Evolutionary conservation across 2,329 filamentous ascomycete genomes (phyloP), one percentile per base, ranked within the genome.

Genomic region (Aureobasidium sp.): DNA sequence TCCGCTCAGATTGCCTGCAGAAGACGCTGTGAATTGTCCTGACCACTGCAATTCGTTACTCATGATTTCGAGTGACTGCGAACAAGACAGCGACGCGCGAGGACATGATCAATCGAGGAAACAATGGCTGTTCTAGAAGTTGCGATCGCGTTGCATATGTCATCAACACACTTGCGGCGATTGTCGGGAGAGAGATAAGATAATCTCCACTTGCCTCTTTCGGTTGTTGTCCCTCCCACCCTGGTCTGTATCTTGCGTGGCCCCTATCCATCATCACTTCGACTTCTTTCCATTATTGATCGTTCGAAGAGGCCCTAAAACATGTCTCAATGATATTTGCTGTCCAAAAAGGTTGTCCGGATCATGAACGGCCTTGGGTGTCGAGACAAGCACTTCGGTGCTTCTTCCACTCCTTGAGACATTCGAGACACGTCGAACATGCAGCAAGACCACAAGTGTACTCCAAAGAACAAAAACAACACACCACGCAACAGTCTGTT

Each of bases 1-100:
- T 66, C 94, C 94, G 5, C 85, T 80, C 0, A 97, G 79, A 63
- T 58, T 64, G 44, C 73, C 77, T 0, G 80, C 76, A n/a, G 81
- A 76, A 10, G 85, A 78, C 29, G 91, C 82, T 6, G 76, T 73
- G 67, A 90, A 87, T 62, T 87, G 82, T 48, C 84, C 80, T 2
- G 89, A 88, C 92, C 92, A 97, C 59, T 69, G 67, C 36, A 74
- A 55, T 39, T 65, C 60, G 8, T 47, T 41, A 25, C 41, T 61
- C 63, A 65, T 65, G 49, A 32, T 41, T 37, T 10, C 5, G 10
- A 11, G 14, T 49, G 44, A 25, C 14, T 14, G 42, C 9, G 14
- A 16, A 4, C 25, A 32, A 41, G 44, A 16, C 41, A 9, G 32
- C 27, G 44, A 25, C 42, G 21, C 14, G 27, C 11, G 39, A 30